These are phyloP conservation scores for Davidsoniella neocaledoniae DNA, from an alignment of 2,329 filamentous ascomycete species.

Conservation along the genomic window DNA sequence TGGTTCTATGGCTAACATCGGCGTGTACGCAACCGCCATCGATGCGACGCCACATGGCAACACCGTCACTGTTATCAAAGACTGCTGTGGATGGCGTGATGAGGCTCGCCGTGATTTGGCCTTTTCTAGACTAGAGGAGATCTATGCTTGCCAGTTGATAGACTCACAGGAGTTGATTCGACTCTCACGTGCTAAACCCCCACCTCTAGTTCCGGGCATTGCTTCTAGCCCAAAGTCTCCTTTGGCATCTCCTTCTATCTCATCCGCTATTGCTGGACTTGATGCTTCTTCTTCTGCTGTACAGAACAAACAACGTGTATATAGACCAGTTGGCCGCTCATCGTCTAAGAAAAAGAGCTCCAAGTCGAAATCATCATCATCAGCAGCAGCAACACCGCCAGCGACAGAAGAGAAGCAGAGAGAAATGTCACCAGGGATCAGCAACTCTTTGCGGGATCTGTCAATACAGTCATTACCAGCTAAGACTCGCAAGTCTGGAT, in stretches of 20 bases:
- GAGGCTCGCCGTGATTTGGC: conserved; percentile 53
- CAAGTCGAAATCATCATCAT: not conserved
- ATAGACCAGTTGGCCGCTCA: not conserved
- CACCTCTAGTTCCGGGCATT: not conserved
- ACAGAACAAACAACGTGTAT: not conserved
- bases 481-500: not conserved
- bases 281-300: no score
- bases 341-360: not conserved
- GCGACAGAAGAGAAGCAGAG: not conserved
- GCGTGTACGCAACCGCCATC: conserved; percentile 78
- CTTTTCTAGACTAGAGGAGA: conserved; percentile 51
- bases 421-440: not conserved
- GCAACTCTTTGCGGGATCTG: conserved; percentile 2
- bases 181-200: conserved; percentile 13
- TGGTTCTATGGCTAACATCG: conserved; percentile 72
- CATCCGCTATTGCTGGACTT: no score
- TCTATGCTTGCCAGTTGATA: conserved; percentile 55
- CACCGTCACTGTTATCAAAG: conserved; percentile 69
- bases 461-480: not conserved
- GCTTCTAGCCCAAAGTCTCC: not conserved
- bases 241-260: not conserved
- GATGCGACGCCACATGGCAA: conserved; percentile 82
- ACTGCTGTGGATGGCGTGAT: conserved; percentile 71
- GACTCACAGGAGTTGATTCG: conserved; percentile 40
- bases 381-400: not conserved